These are phyloP conservation scores for Auricularia sp. DNA, from an alignment of 768 basidiomycete species.

Conservation along the genomic window DNA sequence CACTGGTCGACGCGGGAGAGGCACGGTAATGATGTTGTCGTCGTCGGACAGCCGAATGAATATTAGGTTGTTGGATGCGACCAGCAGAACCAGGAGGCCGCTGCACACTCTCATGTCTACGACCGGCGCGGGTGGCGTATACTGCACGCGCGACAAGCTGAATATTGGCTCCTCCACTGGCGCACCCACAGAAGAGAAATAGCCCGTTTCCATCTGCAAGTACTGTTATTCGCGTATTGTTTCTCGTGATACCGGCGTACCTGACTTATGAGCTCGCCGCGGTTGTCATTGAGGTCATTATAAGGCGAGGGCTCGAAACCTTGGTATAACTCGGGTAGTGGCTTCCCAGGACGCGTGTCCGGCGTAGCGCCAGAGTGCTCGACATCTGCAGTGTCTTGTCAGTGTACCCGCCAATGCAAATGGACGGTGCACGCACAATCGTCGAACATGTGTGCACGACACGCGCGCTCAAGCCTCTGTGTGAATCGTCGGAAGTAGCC, in stretches of 20 bases:
- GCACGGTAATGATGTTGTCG: constrained; percentile 76
- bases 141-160: constrained; percentile 83
- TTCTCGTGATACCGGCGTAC: constrained; percentile 12
- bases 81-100: constrained; percentile 78
- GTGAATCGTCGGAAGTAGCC: too few relatives aligned
- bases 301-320: constrained; percentile 75
- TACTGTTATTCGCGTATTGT: neutral
- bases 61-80: constrained; percentile 65
- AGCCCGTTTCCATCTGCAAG: constrained; percentile 26
- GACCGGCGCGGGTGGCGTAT: constrained; percentile 76
- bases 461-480: neutral
- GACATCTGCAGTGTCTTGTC: constrained; percentile 47
- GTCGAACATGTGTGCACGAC: constrained; percentile 25
- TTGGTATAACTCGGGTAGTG: constrained; percentile 43
- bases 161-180: constrained; percentile 53
- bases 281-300: constrained; percentile 40
- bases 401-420: constrained; percentile 4
- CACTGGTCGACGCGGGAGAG: constrained; percentile 47
- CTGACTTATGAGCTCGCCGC: constrained; percentile 21
- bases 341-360: constrained; percentile 14
- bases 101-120: constrained; percentile 76
- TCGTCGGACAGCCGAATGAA: constrained; percentile 85
- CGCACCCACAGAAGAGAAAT: constrained; percentile 18
- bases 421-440: constrained; percentile 25
- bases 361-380: constrained; percentile 64